A percentile compares a stretch with the other conserved stretches of the same genome.
Conservation (phyloP, 345 rosid genomes). For the Eutrema japonicum region DNA sequence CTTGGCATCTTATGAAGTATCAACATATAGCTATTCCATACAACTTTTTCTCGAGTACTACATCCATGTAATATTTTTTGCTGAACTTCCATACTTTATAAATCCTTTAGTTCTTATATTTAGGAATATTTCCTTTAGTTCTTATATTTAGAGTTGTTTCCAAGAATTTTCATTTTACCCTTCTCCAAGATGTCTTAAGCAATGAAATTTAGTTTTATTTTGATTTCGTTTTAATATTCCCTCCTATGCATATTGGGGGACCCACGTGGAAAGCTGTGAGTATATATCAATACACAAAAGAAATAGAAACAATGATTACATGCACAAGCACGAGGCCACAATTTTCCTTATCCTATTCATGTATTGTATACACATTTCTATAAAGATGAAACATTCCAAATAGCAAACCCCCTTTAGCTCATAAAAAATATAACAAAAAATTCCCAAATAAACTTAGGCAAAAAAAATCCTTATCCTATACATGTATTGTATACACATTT, state of each 20-base stretch:
- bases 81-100: background rate
- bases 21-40: background rate
- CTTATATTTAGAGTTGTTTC: background rate
- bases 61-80: background rate
- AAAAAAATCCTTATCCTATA: constrained; percentile 33
- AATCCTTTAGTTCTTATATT: background rate
- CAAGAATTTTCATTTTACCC: background rate
- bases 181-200: constrained; percentile 8
- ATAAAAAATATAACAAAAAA: background rate
- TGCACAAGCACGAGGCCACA: constrained; percentile 46
- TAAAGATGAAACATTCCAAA: constrained; percentile 29
- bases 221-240: constrained; percentile 18
- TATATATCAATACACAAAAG: constrained; percentile 31
- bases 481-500: constrained; percentile 27
- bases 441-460: background rate
- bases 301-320: constrained; percentile 43
- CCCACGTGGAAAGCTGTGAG: constrained; percentile 30
- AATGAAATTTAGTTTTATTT: constrained; percentile 1
- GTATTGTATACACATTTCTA: constrained; percentile 25
- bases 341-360: constrained; percentile 35
- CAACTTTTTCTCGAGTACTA: background rate
- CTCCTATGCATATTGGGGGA: constrained; percentile 3
- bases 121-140: background rate
- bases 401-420: background rate
- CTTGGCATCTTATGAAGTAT: background rate